phyloP scores from a whole-genome alignment of 306 rosid species.

The Prunus padus region DNA sequence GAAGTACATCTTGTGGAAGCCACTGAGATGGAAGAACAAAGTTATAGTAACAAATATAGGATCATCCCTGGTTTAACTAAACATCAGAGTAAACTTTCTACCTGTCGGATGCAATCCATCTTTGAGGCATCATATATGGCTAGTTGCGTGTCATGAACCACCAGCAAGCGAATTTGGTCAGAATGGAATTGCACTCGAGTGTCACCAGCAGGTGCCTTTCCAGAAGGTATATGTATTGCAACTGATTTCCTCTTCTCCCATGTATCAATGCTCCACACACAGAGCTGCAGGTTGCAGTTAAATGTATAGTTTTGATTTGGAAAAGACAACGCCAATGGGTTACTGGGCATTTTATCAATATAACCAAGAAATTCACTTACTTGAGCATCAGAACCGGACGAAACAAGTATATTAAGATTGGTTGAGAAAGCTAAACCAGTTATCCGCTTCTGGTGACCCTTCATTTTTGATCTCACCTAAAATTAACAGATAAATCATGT shows the following conservation, averaged over 20 bases:
- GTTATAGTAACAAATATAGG: not conserved
- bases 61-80: slow-evolving; percentile 2
- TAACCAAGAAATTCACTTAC: slow-evolving; percentile 38
- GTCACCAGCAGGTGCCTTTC: slow-evolving; percentile 70
- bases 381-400: slow-evolving; percentile 87
- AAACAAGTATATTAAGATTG: slow-evolving; percentile 67
- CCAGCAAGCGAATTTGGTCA: slow-evolving; percentile 72
- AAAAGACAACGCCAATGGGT: slow-evolving; percentile 10
- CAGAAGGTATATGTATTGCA: slow-evolving; percentile 59
- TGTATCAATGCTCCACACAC: slow-evolving; percentile 83
- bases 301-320: not conserved
- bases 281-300: slow-evolving; percentile 53
- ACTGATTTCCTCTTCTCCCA: slow-evolving; percentile 92
- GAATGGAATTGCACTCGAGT: slow-evolving; percentile 80
- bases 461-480: slow-evolving; percentile 80
- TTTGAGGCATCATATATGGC: slow-evolving; percentile 86
- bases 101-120: slow-evolving; percentile 88
- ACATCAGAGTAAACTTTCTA: slow-evolving; percentile 24
- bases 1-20: slow-evolving; percentile 76
- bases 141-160: slow-evolving; percentile 76
- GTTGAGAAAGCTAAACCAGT: slow-evolving; percentile 84
- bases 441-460: slow-evolving; percentile 77
- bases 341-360: not conserved
- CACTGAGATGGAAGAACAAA: slow-evolving; percentile 56
- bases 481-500: slow-evolving; percentile 8